Conservation (phyloP, 2,329 filamentous ascomycete genomes). For the Catunica adiposa region DNA sequence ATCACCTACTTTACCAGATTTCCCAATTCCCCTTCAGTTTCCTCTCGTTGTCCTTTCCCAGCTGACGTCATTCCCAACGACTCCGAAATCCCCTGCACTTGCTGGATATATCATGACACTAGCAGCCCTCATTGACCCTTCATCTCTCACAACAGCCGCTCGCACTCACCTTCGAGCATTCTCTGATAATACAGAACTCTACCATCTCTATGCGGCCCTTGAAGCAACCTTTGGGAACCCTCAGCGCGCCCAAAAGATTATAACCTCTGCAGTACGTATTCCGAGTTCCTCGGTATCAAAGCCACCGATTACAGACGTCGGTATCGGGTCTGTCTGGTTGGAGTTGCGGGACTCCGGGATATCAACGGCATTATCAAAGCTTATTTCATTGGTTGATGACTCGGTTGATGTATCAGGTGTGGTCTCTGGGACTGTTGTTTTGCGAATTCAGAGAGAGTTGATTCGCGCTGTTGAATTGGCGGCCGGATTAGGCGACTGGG, state of each 20-base stretch:
- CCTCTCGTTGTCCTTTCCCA: not conserved
- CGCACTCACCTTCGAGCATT: constrained; percentile 57
- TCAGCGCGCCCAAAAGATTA: constrained; percentile 32
- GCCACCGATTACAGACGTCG: constrained; percentile 5
- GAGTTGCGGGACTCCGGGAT: not conserved
- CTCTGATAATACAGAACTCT: constrained; percentile 48
- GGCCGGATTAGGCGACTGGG: constrained; percentile 31
- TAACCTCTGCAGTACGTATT: constrained; percentile 41
- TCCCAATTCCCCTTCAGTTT: not conserved
- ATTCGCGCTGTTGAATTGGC: constrained; percentile 37
- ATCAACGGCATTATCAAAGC: constrained; percentile 21
- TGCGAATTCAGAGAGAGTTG: constrained; percentile 40
- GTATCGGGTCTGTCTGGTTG: constrained; percentile 46
- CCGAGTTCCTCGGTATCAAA: constrained; percentile 1
- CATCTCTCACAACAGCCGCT: constrained; percentile 48
- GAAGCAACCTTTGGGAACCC: constrained; percentile 43
- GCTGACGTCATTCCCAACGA: not conserved
- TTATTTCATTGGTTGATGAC: constrained; percentile 26
- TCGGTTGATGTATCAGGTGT: constrained; percentile 14
- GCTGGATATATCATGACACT: constrained; percentile 57
- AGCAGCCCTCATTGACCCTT: constrained; percentile 37
- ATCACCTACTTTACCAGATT: not conserved
- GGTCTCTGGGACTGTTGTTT: constrained; percentile 25
- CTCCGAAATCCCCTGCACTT: constrained; percentile 22
- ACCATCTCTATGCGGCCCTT: constrained; percentile 62